phyloP scores from a whole-genome alignment of 148 eudicot genomes.

The Vaccinium corymbosum region DNA sequence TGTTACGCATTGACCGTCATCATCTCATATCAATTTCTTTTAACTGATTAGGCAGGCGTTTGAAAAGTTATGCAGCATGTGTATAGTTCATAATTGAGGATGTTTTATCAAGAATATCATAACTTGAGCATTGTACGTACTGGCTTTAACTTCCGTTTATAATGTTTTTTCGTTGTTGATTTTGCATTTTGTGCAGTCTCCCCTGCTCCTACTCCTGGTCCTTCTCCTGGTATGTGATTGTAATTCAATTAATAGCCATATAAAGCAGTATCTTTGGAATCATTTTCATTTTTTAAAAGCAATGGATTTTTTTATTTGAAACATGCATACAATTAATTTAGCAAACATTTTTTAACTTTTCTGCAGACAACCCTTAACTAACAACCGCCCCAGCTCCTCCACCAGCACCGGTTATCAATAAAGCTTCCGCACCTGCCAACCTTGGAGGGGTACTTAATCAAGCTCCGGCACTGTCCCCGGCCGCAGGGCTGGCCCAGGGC shows the following conservation, averaged over 20 bases:
- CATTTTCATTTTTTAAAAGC: background rate
- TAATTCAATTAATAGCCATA: background rate
- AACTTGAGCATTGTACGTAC: background rate
- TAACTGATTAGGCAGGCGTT: background rate
- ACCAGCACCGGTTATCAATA: background rate
- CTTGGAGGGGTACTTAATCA: background rate
- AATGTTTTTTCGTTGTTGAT: background rate
- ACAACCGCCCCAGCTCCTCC: background rate
- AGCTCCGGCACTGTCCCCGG: background rate
- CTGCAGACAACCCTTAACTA: background rate
- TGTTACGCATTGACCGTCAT: background rate
- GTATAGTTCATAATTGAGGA: background rate
- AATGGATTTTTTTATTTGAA: background rate
- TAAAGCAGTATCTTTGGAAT: background rate
- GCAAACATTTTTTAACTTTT: background rate
- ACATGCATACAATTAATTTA: background rate
- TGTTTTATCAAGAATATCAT: too few relatives aligned
- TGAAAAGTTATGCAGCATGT: background rate
- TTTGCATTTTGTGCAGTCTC: background rate
- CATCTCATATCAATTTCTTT: too few relatives aligned
- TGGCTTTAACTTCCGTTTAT: background rate
- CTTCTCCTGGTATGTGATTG: background rate
- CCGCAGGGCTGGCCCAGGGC: too few relatives aligned
- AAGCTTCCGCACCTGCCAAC: background rate
- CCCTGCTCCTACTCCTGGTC: background rate